Evolutionary conservation across 2,329 filamentous ascomycete species (phyloP).

Genomic region (Plectosphaerella plurivora): DNA sequence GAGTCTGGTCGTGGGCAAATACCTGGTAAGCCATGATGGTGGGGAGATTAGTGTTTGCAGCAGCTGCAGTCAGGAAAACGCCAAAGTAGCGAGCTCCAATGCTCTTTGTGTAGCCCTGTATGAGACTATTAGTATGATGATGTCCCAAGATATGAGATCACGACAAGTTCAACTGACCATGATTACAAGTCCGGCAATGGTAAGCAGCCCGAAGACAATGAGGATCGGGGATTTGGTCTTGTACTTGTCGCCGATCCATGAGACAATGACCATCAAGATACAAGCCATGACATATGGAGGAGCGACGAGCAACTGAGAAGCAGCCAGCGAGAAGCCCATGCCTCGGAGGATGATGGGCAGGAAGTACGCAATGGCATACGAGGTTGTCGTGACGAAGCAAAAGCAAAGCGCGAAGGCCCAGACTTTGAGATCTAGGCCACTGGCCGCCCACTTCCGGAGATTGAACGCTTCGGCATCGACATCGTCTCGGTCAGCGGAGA

Average conservation of each 20-base stretch:
- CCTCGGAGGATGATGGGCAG: conserved; percentile 16
- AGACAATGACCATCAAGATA: conserved; percentile 8
- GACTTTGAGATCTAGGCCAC: conserved; percentile 7
- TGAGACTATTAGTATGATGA: background rate
- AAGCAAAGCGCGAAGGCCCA: conserved; percentile 7
- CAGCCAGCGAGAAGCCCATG: conserved; percentile 12
- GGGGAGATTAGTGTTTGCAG: conserved; percentile 10
- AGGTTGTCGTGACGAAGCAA: conserved; percentile 3
- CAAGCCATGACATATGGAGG: conserved; percentile 14
- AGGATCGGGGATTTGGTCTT: conserved; percentile 12
- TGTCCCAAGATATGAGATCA: background rate
- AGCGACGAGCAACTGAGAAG: conserved; percentile 13
- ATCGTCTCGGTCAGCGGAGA: conserved; percentile 12
- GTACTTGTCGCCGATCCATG: conserved; percentile 14
- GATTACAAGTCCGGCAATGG: conserved; percentile 8
- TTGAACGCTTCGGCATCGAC: conserved; percentile 7
- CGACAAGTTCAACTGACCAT: conserved; percentile 4
- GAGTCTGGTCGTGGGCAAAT: background rate
- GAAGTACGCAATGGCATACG: conserved; percentile 15
- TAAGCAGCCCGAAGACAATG: conserved; percentile 8
- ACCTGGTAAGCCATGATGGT: conserved; percentile 5
- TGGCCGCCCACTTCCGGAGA: conserved; percentile 5
- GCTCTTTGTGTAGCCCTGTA: background rate
- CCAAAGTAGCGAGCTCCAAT: conserved; percentile 13
- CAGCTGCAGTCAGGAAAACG: conserved; percentile 11